Conservation (phyloP, 2,329 filamentous ascomycete genomes). For the Chaetomiaceae sp. region DNA sequence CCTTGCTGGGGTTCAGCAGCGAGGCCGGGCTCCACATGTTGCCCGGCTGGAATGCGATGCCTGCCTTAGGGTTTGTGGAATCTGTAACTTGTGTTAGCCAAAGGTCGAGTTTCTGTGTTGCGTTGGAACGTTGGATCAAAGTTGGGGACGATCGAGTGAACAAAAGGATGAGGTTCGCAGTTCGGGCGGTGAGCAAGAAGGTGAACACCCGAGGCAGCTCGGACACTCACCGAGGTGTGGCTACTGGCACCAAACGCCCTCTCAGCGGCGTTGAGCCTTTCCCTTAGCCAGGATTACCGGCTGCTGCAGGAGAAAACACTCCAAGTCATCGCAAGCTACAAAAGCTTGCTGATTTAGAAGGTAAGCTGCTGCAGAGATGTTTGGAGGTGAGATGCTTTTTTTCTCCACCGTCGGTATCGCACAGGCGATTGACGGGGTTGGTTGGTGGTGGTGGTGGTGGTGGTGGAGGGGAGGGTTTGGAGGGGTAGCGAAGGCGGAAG, state of each 20-base stretch:
- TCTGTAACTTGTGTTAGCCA: not conserved
- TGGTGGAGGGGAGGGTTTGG: not conserved
- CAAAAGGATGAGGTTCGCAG: not conserved
- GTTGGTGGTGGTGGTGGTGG: not conserved
- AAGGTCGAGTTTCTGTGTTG: not conserved
- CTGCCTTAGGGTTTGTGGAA: not conserved
- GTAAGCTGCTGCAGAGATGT: not conserved
- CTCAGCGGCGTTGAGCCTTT: slow-evolving; percentile 4
- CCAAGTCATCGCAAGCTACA: slow-evolving; percentile 2
- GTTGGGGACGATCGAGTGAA: not conserved
- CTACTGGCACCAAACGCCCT: slow-evolving; percentile 5
- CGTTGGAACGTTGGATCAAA: not conserved
- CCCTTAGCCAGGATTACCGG: slow-evolving; percentile 1
- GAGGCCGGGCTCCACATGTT: slow-evolving; percentile 33
- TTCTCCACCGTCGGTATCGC: not conserved
- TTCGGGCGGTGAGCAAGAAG: slow-evolving; percentile 3
- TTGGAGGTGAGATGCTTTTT: not conserved
- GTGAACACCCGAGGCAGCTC: not conserved
- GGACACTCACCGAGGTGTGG: slow-evolving; percentile 12
- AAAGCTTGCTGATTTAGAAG: not conserved
- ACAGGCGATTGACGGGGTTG: not conserved
- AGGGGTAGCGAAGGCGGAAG: not conserved
- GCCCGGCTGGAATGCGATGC: not conserved
- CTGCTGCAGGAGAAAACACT: not conserved
- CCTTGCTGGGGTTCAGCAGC: slow-evolving; percentile 36